Conservation (phyloP, 148 eudicot genomes). For the Bassia scoparia region DNA sequence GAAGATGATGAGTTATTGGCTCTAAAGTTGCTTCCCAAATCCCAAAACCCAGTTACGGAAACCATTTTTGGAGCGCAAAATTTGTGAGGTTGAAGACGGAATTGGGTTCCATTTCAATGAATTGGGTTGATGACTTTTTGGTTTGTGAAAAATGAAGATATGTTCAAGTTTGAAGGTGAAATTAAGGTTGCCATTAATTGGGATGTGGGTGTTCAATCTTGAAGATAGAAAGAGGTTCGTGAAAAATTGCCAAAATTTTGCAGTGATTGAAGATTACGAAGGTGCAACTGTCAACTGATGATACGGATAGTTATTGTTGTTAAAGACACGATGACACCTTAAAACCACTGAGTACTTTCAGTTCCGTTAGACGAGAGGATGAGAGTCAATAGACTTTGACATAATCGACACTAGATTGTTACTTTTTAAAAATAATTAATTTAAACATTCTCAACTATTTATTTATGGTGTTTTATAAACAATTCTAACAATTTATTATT, state of each 20-base stretch:
- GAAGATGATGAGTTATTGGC: conserved; percentile 2
- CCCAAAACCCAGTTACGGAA: conserved; percentile 16
- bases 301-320: background rate
- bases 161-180: conserved; percentile 17
- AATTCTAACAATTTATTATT: too few species aligned
- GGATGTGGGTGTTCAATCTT: background rate
- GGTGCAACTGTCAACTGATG: too few species aligned
- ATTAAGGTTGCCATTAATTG: conserved; percentile 16
- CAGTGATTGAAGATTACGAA: background rate
- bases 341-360: too few species aligned
- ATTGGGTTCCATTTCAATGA: conserved; percentile 10
- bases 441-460: too few species aligned
- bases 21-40: conserved; percentile 11
- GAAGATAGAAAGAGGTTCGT: background rate
- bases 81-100: conserved; percentile 7
- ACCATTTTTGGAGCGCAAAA: conserved; percentile 12
- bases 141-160: conserved; percentile 16
- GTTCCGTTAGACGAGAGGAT: too few species aligned
- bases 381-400: too few species aligned
- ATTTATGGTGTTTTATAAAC: too few species aligned
- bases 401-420: too few species aligned
- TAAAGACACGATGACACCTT: conserved; percentile 24
- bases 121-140: conserved; percentile 1
- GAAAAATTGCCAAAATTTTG: background rate
- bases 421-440: too few species aligned